These are phyloP conservation scores for Orobanche coerulescens DNA, from an alignment of 257 asterid species.

Conservation along the genomic window DNA sequence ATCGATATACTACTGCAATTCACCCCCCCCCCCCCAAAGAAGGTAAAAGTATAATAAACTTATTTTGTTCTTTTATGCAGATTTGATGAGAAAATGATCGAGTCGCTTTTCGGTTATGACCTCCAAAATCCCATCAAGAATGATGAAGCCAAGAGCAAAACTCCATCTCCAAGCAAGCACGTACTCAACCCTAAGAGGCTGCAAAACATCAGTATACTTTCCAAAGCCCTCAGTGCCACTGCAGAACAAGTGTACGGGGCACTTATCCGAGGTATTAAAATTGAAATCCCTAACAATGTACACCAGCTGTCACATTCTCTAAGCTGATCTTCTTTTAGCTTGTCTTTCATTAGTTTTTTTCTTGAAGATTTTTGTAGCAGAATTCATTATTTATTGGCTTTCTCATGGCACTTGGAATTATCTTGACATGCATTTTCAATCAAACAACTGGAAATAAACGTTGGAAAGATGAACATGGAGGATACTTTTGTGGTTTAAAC, in stretches of 20 bases:
- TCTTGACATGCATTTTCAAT: too few relatives aligned
- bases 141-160: conserved; percentile 47
- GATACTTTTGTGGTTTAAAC: background rate
- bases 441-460: too few relatives aligned
- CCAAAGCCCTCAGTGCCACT: conserved; percentile 55
- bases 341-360: too few relatives aligned
- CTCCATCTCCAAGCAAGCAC: conserved; percentile 73
- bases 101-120: conserved; percentile 64
- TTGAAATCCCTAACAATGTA: background rate
- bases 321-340: background rate
- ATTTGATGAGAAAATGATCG: conserved; percentile 74
- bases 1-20: background rate
- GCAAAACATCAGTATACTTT: conserved; percentile 65
- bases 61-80: conserved; percentile 32
- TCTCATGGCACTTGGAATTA: too few relatives aligned
- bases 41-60: too few relatives aligned
- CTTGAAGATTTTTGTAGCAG: too few relatives aligned
- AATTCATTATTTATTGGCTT: too few relatives aligned
- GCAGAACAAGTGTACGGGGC: conserved; percentile 61
- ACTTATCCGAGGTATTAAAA: conserved; percentile 38
- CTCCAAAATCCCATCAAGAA: conserved; percentile 44
- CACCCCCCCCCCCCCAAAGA: too few relatives aligned
- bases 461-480: too few relatives aligned
- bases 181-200: conserved; percentile 68
- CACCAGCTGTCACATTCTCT: background rate